Base-by-base conservation (phyloP, 2,329 filamentous ascomycete species). In the Aciculosporium take region DNA sequence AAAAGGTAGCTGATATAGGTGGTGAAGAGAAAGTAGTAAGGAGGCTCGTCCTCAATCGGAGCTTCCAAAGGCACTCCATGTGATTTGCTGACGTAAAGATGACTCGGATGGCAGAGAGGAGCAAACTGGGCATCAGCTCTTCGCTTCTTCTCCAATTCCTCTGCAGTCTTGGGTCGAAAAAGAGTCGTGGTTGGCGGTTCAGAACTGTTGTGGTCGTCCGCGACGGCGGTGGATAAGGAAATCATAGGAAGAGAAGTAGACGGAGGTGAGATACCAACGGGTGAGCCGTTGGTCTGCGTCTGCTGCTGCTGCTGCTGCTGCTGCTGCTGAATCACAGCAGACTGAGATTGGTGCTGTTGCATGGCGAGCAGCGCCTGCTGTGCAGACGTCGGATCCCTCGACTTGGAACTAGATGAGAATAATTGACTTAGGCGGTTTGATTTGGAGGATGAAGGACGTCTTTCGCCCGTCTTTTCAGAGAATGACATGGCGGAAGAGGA, bases 1-100 rank as follows among this genome's bases (percentile, higher is more conserved):
- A 96, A 80, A 49, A 98, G 74, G 63, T 98, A 98, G 65, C 87
- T 95, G 63, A 98, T 85, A 69, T 98, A 98, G 55, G 91, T 98
- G 28, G 91, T 96, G 52, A 98, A 74, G 54, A 98, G 77, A 65
- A 84, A 95, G 70, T 88, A 96, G 67, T 95, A 96, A 15, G 89
- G 86, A 32, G 91, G 89, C 61, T 95, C 89, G 56, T 98, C 91
- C 58, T 94, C 85, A 45, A 96, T 69, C 5, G 89, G 88, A 29
- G 86, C 76, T 35, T 79, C 78, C 44, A 96, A 81, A 30, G 81
- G 75, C 53, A 79, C 76, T 51, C 88, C 89, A 46, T 82, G 78
- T 59, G 93, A 87, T 61, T 82, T 78, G 69, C 88, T 95, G 48
- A 84, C 80, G 66, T 95, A 94, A 57, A 84, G 75, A 63, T 98